Evolutionary conservation across 441 rosid genomes (phyloP).

Genomic region (Arabidopsis hybrid): DNA sequence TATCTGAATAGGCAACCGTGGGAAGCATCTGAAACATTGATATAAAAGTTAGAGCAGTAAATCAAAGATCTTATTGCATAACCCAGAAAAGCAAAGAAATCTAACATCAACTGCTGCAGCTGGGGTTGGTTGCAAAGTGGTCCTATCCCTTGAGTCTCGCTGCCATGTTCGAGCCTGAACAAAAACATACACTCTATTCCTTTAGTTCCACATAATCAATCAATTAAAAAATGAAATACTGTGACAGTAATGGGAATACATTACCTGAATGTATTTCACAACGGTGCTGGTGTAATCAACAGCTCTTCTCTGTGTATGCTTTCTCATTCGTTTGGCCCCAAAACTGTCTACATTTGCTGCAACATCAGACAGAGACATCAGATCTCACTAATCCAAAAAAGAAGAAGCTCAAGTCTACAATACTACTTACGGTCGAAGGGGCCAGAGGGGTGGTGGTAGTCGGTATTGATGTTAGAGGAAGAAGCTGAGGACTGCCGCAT

Average conservation of each 20-base stretch:
- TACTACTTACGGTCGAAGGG: constrained; percentile 62
- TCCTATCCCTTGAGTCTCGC: constrained; percentile 83
- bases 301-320: constrained; percentile 91
- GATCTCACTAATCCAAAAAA: neutral
- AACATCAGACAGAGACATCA: constrained; percentile 29
- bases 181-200: constrained; percentile 22
- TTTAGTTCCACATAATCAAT: neutral
- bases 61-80: constrained; percentile 7
- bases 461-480: constrained; percentile 71
- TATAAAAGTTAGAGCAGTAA: constrained; percentile 17
- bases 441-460: constrained; percentile 66
- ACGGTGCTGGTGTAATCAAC: constrained; percentile 98
- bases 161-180: constrained; percentile 85
- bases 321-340: constrained; percentile 91
- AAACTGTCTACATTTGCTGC: constrained; percentile 73
- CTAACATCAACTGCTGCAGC: constrained; percentile 95
- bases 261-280: constrained; percentile 86
- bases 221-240: neutral
- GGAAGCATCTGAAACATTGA: constrained; percentile 80
- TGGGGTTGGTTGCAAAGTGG: constrained; percentile 82
- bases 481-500: constrained; percentile 91
- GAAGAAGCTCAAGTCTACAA: neutral
- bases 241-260: constrained; percentile 13
- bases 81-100: constrained; percentile 28
- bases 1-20: constrained; percentile 89